Evolutionary conservation across 345 rosid species (phyloP).

Genomic region (Cardamine occulta): DNA sequence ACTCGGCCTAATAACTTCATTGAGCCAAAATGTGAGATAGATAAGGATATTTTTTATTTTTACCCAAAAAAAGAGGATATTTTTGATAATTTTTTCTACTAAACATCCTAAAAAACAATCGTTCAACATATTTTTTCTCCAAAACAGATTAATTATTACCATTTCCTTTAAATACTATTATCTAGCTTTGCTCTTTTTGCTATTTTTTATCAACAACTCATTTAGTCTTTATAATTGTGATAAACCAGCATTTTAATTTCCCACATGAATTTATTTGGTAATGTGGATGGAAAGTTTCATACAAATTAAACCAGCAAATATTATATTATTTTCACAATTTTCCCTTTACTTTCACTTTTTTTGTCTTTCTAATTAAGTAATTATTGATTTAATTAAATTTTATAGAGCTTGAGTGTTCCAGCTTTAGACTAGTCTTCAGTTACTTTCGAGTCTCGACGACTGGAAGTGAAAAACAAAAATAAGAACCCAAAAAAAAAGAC

Average conservation of each 20-base stretch:
- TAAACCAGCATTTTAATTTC: background rate
- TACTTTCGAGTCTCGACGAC: constrained; percentile 29
- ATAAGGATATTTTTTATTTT: too few relatives aligned
- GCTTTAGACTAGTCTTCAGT: constrained; percentile 36
- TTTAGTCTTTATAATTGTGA: background rate
- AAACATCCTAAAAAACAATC: too few relatives aligned
- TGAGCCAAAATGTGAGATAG: background rate
- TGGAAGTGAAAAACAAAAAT: background rate
- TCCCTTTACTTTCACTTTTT: background rate
- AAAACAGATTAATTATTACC: too few relatives aligned
- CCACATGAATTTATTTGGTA: background rate
- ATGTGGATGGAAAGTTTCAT: background rate
- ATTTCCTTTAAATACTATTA: too few relatives aligned
- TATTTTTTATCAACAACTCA: too few relatives aligned
- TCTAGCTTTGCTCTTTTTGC: background rate
- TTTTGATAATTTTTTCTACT: too few relatives aligned
- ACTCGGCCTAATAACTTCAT: background rate
- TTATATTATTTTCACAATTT: background rate
- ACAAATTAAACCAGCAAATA: background rate
- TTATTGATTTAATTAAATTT: background rate
- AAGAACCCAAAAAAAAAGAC: background rate
- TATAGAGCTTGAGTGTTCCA: constrained; percentile 15
- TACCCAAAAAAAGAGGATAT: too few relatives aligned
- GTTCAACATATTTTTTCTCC: too few relatives aligned
- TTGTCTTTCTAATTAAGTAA: constrained; percentile 6